These are phyloP conservation scores for Rugosomyces carneus DNA, from an alignment of 1,284 basidiomycete species.

Conservation along the genomic window DNA sequence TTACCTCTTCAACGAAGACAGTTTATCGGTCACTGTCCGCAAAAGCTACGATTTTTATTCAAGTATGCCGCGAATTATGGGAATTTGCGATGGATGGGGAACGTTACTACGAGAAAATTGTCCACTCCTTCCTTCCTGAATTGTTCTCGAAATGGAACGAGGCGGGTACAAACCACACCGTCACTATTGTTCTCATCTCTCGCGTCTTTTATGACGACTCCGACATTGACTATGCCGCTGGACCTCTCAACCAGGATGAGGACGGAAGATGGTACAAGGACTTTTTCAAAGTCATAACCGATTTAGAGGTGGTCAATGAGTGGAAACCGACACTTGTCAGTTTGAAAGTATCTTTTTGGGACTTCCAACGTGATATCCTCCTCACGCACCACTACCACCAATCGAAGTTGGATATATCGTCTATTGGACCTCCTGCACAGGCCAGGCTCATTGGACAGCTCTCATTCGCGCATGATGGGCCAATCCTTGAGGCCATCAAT, in stretches of 20 bases:
- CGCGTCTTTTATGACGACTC: slow-evolving; percentile 87
- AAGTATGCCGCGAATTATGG: slow-evolving; percentile 95
- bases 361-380: slow-evolving; percentile 83
- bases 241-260: slow-evolving; percentile 69
- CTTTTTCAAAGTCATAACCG: slow-evolving; percentile 92
- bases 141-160: slow-evolving; percentile 81
- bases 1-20: slow-evolving; percentile 81
- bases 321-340: slow-evolving; percentile 84
- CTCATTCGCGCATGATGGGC: slow-evolving; percentile 90
- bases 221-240: slow-evolving; percentile 75
- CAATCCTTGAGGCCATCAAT: slow-evolving; percentile 92
- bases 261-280: slow-evolving; percentile 87
- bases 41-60: slow-evolving; percentile 89
- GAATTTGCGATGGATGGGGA: slow-evolving; percentile 97
- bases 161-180: slow-evolving; percentile 84
- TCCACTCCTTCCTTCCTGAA: slow-evolving; percentile 86
- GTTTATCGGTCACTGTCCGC: slow-evolving; percentile 91
- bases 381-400: slow-evolving; percentile 82
- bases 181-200: slow-evolving; percentile 93
- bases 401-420: slow-evolving; percentile 37
- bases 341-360: slow-evolving; percentile 85
- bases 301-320: slow-evolving; percentile 83
- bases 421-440: slow-evolving; percentile 39
- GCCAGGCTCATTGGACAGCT: slow-evolving; percentile 74
- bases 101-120: slow-evolving; percentile 93